Evolutionary conservation across 192 early-diverging fungal species (phyloP), one percentile per base, ranked within the genome.

Genomic region (Helicostylum pulchrum): DNA sequence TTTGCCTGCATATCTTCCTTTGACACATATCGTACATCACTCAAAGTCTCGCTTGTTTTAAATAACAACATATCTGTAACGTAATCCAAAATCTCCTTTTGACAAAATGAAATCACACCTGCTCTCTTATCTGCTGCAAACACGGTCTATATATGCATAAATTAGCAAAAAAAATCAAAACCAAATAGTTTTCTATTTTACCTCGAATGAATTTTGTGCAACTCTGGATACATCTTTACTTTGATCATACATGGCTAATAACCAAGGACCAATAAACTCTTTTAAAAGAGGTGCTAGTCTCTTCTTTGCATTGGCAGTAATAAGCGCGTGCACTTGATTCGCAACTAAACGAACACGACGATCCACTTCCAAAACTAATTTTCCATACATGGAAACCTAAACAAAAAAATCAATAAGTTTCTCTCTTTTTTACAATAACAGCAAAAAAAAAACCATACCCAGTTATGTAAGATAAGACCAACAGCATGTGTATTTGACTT

Each of bases 251-350:
- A 79, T 87, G 20, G 85, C 78, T 2, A 81, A 83, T 19, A 97
- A 68, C 96, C 96, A 99, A 3, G 90, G 76, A 0, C 88, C 91
- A 65, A 95, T 82, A 20, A 97, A 71, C 15, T 83, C 81, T 73
- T 93, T 96, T 15, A 99, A 72, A 49, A 88, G 71, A 0, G 91
- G 85, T 14, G 93, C 94, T 45, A 97, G 66, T 48, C 83, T 80
- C 65, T 91, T 94, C 50, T 86, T 83, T 8, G 80, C 71, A 57
- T 85, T 82, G n/a, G 66, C 70, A 2, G 90, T 85, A 11, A 99
- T 62, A 4, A 78, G 68, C 21, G 79, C 59, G 64, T 98, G 91
- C n/a, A 87, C 82, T 47, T 66, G 68, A n/a, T 80, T 78, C 11
- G 89, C 84, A 19, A 77, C 71, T 42, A 88, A 81, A 17, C 96